Evolutionary conservation across 2,329 filamentous ascomycete genomes (phyloP), one percentile per base, ranked within the genome.

Genomic region (Fusarium sulawesiense): DNA sequence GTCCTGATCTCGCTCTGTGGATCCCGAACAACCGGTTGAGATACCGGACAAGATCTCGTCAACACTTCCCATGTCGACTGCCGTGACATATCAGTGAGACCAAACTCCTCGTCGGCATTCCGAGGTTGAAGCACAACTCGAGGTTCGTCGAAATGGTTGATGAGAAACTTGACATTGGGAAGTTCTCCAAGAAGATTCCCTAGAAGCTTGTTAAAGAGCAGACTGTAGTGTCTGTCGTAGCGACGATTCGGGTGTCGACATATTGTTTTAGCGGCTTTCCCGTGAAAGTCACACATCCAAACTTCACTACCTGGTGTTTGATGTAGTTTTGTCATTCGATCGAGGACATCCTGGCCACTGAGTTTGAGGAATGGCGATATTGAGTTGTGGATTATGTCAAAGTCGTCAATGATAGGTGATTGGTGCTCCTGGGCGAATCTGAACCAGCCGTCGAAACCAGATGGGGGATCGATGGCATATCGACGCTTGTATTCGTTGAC

Each of bases 121-220:
- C 10, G 14, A 0, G 70, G 64, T 1, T 77, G 77, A 11, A 80
- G 44, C 20, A 86, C 12, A 5, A 84, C 79, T 6, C 79, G 75
- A 2, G 85, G 83, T 64, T 87, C 84, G 53, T 87, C 84, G 6
- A 86, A 74, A 41, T 82, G 79, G 47, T 86, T 87, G 16, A 85
- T 74, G 0, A 85, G 76, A 25, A 86, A 81, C 11, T 75, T 76
- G 13, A 84, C 57, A 27, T 84, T 75, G 0, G 82, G 81, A 7
- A 84, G 48, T 4, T 61, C 45, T 0, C 70, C 74, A 0, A 50
- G 56, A 0, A 79, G 48, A 6, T 70, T 72, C 6, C 66, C 70
- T 7, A 81, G 40, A 4, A 81, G 51, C 3, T 32, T 75, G 20
- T 80, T 74, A 16, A 83, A 80, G 1, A 78, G 56, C 2, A 64